Percentiles rank a stretch among this genome's conserved stretches.
Conservation (phyloP, 2,329 filamentous ascomycete genomes). For the Microsporum ferrugineum region DNA sequence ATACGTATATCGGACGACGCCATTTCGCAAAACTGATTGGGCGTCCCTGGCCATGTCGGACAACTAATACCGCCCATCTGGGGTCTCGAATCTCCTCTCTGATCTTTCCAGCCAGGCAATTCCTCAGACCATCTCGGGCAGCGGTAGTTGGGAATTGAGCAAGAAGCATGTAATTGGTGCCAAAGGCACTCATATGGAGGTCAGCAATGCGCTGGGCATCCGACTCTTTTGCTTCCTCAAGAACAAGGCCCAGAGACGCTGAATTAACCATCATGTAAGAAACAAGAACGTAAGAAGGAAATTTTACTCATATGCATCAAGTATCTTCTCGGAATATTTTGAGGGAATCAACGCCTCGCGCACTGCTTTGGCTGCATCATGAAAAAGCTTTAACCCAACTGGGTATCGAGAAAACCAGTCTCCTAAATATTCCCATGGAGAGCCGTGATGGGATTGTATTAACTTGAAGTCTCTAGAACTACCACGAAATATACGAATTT, state of each 20-base stretch:
- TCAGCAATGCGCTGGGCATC: slow-evolving; percentile 18
- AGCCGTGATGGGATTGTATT: no score
- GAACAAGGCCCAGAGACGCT: neutral
- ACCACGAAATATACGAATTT: no score
- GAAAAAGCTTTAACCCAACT: neutral
- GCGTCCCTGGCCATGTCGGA: slow-evolving; percentile 4
- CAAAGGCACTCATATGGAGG: slow-evolving; percentile 20
- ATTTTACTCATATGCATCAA: no score
- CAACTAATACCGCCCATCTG: slow-evolving; percentile 14
- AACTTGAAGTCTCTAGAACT: no score
- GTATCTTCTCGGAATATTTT: no score
- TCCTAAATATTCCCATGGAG: no score
- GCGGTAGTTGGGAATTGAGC: slow-evolving; percentile 19
- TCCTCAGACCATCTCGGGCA: slow-evolving; percentile 13
- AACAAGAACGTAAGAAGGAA: neutral
- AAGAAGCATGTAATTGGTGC: slow-evolving; percentile 16
- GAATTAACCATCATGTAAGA: neutral
- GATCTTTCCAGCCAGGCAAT: slow-evolving; percentile 13
- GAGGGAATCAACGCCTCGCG: no score
- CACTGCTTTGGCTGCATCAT: neutral
- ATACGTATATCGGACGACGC: neutral
- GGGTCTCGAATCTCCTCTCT: slow-evolving; percentile 15
- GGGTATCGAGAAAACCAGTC: no score
- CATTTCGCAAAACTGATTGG: neutral
- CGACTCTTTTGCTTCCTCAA: slow-evolving; percentile 10